Percentiles rank a stretch among this genome's conserved stretches.
phyloP scores from a whole-genome alignment of 345 rosid species.

The Mercurialis annua region DNA sequence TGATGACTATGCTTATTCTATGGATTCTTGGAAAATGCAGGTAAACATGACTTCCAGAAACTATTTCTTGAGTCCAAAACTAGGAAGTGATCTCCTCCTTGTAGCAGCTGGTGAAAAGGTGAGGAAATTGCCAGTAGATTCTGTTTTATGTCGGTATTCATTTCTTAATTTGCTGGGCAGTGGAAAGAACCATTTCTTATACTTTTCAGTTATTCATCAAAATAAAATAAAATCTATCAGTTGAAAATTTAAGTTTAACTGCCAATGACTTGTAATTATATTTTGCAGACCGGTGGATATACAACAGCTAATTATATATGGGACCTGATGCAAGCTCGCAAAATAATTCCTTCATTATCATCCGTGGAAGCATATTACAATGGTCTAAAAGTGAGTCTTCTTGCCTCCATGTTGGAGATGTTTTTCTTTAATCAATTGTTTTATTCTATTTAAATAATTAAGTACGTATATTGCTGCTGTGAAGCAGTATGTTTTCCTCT shows the following conservation, averaged over 20 bases:
- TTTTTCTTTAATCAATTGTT: background rate
- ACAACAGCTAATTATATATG: slow-evolving; percentile 79
- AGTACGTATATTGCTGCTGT: background rate
- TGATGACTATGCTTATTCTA: slow-evolving; percentile 2
- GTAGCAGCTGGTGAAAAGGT: slow-evolving; percentile 92
- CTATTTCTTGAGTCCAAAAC: slow-evolving; percentile 50
- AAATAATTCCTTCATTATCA: slow-evolving; percentile 33
- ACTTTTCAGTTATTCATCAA: background rate
- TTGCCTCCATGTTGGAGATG: background rate
- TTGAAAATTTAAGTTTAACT: background rate
- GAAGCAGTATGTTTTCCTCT: background rate
- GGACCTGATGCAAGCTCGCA: slow-evolving; percentile 86
- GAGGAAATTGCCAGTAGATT: slow-evolving; percentile 8
- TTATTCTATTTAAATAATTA: background rate
- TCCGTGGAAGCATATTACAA: slow-evolving; percentile 82
- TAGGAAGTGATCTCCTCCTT: slow-evolving; percentile 74
- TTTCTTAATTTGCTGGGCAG: background rate
- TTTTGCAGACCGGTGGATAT: slow-evolving; percentile 75
- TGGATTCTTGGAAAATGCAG: slow-evolving; percentile 38
- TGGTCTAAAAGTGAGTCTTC: slow-evolving; percentile 64
- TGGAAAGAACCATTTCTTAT: background rate
- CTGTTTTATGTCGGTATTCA: background rate
- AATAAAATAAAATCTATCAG: no score
- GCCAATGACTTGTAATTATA: background rate
- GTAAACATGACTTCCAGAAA: slow-evolving; percentile 54